phyloP scores from a whole-genome alignment of 2,329 filamentous ascomycete species.

The Simplicillium sp. region DNA sequence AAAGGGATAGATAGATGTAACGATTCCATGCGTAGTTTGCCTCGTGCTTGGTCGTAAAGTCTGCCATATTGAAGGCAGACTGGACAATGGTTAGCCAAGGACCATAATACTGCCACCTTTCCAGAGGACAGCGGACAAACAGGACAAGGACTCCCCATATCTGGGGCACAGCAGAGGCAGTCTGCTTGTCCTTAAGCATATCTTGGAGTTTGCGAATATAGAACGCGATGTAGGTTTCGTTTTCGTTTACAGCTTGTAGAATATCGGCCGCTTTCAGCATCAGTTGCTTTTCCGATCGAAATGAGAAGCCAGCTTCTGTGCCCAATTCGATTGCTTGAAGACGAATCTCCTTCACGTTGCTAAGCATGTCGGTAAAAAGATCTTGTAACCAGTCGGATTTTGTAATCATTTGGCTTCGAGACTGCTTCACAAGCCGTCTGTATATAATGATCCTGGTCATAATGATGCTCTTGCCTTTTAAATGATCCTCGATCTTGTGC shows the following conservation, averaged over 20 bases:
- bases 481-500: conserved; percentile 60
- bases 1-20: conserved; percentile 64
- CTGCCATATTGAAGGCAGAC: conserved; percentile 72
- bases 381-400: conserved; percentile 75
- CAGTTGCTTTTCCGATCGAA: conserved; percentile 61
- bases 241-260: conserved; percentile 37
- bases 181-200: conserved; percentile 54
- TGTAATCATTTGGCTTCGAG: conserved; percentile 57
- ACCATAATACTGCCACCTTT: conserved; percentile 63
- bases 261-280: conserved; percentile 58
- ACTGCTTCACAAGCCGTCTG: conserved; percentile 63
- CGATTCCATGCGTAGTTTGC: conserved; percentile 82
- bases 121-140: conserved; percentile 58
- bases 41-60: conserved; percentile 60
- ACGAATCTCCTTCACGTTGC: conserved; percentile 67
- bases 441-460: conserved; percentile 73
- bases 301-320: conserved; percentile 55
- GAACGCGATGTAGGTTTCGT: conserved; percentile 58
- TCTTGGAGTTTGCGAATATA: conserved; percentile 57
- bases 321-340: conserved; percentile 66
- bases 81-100: conserved; percentile 74
- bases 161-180: conserved; percentile 57
- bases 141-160: conserved; percentile 82
- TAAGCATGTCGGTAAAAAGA: conserved; percentile 73
- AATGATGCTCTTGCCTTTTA: conserved; percentile 73